phyloP scores from a whole-genome alignment of 768 basidiomycete genomes.

The Tulasnella sp. region DNA sequence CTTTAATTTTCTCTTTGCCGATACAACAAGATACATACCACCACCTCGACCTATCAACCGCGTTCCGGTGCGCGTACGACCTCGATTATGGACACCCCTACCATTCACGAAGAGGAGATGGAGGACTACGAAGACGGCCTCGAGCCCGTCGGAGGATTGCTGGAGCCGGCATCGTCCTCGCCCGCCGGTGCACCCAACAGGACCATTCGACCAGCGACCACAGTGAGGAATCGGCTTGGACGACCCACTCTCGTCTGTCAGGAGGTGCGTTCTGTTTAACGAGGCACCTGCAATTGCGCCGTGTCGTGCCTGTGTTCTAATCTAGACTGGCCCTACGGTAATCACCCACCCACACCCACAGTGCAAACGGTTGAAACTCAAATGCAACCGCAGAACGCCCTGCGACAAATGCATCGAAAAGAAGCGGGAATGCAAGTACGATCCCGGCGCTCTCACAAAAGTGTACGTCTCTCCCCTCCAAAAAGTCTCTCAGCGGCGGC shows the following conservation, averaged over 20 bases:
- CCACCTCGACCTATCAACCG: background rate
- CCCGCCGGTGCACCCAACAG: background rate
- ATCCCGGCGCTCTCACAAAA: constrained; percentile 76
- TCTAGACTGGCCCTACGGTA: background rate
- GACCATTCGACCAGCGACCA: background rate
- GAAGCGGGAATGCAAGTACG: constrained; percentile 50
- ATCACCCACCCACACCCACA: constrained; percentile 37
- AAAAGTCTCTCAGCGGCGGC: no score
- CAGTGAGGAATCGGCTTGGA: background rate
- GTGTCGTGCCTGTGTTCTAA: background rate
- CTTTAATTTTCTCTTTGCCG: background rate
- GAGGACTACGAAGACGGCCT: background rate
- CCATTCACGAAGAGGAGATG: background rate
- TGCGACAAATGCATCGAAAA: constrained; percentile 65
- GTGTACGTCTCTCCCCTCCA: constrained; percentile 57
- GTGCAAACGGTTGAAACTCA: constrained; percentile 86
- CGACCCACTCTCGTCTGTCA: background rate
- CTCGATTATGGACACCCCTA: background rate
- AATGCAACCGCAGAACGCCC: constrained; percentile 74
- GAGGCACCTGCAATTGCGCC: background rate
- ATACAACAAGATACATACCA: background rate
- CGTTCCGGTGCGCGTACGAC: no score
- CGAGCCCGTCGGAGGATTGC: background rate
- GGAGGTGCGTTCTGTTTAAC: background rate
- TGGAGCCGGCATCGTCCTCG: background rate